Evolutionary conservation across 352 stramenopile genomes (phyloP), one percentile per base, ranked within the genome.

Genomic region (Phytophthora chlamydospora): DNA sequence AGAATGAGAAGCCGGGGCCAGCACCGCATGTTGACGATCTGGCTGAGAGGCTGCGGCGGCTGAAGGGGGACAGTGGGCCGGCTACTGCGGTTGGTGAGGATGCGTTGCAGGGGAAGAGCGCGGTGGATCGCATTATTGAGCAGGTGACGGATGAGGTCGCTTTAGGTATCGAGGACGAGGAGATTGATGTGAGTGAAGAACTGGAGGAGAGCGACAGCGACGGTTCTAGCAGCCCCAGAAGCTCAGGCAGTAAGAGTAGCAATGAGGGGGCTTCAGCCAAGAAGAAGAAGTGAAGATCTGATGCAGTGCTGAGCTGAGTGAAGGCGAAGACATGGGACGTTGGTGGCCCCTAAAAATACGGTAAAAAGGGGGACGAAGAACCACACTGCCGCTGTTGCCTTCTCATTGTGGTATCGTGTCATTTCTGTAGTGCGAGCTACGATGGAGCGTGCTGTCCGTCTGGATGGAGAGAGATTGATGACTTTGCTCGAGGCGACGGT

Each of bases 141-240:
- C 78, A 88, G 47, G 78, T 75, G 31, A 67, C 76, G 40, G 83
- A 91, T 21, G 83, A 91, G 44, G 68, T 90, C 21, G 68, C 69
- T 7, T 53, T 91, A 12, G 78, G 79, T 24, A 72, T 90, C 19
- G 77, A 86, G 27, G 76, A 75, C 17, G 51, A 64, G 13, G 68
- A 65, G 4, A 48, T 45, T 19, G 58, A 74, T 4, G 56, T 68
- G 21, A 44, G 58, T 0, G 50, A 74, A 1, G 56, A 57, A 10
- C 17, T 58, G 24, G 45, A 49, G 16, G 57, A 53, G 4, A 62
- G 59, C 27, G 43, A 48, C 43, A 66, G 40, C 31, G 66, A 63
- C 4, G 56, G 36, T 14, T 52, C 50, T 1, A 66, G 61, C 31
- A 51, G 62, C 32, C 54, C 36, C 19, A 34, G 35, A 11, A 40